Conservation (phyloP, 352 stramenopile genomes). For the Pythium biforme region DNA sequence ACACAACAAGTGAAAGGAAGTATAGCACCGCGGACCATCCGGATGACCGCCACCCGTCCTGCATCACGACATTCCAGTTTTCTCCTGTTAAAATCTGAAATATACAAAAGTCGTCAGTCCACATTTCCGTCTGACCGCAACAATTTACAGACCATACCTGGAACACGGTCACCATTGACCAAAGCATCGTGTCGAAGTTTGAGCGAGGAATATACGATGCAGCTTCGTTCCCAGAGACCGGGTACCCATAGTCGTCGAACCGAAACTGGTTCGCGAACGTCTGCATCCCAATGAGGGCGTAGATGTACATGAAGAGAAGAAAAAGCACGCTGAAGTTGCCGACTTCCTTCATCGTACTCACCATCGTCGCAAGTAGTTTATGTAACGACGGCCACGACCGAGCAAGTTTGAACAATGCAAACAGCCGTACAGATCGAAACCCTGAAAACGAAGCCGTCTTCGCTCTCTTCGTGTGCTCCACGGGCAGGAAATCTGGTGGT, state of each 20-base stretch:
- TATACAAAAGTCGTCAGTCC: background rate
- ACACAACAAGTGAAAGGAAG: conserved; percentile 79
- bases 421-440: conserved; percentile 80
- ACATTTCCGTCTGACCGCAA: background rate
- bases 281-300: conserved; percentile 90
- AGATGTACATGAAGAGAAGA: conserved; percentile 94
- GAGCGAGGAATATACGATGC: conserved; percentile 42
- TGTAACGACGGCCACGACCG: conserved; percentile 89
- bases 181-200: conserved; percentile 72
- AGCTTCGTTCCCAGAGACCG: conserved; percentile 32
- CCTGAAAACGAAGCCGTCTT: conserved; percentile 57
- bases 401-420: conserved; percentile 90
- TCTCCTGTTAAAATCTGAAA: conserved; percentile 89
- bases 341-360: conserved; percentile 86
- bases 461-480: conserved; percentile 7
- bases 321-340: conserved; percentile 92
- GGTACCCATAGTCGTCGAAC: conserved; percentile 74
- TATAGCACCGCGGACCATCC: conserved; percentile 66
- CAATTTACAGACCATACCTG: conserved; percentile 32
- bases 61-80: conserved; percentile 92
- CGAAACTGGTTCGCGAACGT: conserved; percentile 91
- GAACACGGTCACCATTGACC: conserved; percentile 73
- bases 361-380: conserved; percentile 86
- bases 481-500: conserved; percentile 36
- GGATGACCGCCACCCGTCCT: conserved; percentile 77